Evolutionary conservation across 495 filamentous ascomycete species (phyloP).

Genomic region (Letharia lupina): DNA sequence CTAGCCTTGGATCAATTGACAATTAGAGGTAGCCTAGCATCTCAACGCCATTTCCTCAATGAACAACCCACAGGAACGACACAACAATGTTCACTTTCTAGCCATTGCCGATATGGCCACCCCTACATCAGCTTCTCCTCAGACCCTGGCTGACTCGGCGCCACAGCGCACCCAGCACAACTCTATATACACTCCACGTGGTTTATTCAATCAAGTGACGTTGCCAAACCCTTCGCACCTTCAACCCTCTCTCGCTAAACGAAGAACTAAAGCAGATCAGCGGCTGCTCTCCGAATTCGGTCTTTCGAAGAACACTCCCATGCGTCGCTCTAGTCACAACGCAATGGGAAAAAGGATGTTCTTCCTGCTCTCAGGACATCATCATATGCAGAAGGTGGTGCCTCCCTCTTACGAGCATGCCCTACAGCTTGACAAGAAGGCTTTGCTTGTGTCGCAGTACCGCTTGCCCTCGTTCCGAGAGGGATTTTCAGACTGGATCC

Average conservation of each 20-base stretch:
- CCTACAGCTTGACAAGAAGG: not conserved
- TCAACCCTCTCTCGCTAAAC: not conserved
- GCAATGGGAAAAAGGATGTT: not conserved
- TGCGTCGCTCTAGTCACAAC: not conserved
- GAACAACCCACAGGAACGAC: not conserved
- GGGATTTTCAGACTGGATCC: not conserved
- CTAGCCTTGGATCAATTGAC: not conserved
- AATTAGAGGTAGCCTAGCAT: not conserved
- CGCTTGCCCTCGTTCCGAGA: not conserved
- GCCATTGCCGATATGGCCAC: not conserved
- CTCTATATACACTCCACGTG: not conserved
- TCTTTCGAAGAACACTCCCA: not conserved
- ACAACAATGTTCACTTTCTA: not conserved
- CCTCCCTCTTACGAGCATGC: not conserved
- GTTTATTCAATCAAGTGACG: not conserved
- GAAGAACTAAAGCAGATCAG: not conserved
- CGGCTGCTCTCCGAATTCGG: not conserved
- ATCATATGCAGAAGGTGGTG: not conserved
- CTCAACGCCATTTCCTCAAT: not conserved
- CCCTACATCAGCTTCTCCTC: not conserved
- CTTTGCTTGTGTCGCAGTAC: not conserved
- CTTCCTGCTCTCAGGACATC: not conserved
- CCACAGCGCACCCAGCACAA: not conserved
- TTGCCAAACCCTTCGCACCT: not conserved
- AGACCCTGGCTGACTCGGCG: not conserved